These are phyloP conservation scores for Nicotiana undulata DNA, from an alignment of 257 asterid species.

Conservation along the genomic window DNA sequence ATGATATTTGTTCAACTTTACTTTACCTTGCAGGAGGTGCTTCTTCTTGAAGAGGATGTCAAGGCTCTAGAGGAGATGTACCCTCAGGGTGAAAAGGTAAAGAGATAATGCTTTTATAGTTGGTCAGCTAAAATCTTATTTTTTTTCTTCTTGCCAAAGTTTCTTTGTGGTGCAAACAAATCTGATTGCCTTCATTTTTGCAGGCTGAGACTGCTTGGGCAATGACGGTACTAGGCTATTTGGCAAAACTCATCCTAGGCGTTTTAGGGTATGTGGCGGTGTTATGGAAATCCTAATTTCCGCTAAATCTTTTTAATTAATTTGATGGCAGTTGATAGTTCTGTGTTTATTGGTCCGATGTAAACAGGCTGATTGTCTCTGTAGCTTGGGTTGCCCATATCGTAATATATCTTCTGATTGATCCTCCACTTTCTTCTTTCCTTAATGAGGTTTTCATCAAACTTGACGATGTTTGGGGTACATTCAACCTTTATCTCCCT, in stretches of 20 bases:
- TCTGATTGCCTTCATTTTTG: conserved; percentile 7
- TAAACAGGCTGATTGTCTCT: conserved; percentile 82
- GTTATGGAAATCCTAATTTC: background rate
- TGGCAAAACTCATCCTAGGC: conserved; percentile 84
- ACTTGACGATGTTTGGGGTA: conserved; percentile 94
- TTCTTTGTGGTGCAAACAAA: background rate
- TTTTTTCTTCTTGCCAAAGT: background rate
- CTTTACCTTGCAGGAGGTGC: conserved; percentile 60
- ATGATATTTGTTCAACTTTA: background rate
- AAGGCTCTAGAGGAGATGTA: conserved; percentile 97
- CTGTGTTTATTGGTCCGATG: conserved; percentile 5
- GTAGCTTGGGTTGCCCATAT: conserved; percentile 94
- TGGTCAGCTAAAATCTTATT: background rate
- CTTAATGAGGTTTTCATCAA: conserved; percentile 88
- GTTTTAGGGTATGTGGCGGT: conserved; percentile 55
- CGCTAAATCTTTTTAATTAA: background rate
- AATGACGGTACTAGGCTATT: conserved; percentile 90
- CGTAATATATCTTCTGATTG: conserved; percentile 78
- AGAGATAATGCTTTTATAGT: conserved; percentile 1
- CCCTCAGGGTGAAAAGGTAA: conserved; percentile 99
- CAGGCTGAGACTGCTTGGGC: conserved; percentile 99
- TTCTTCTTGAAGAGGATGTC: conserved; percentile 89
- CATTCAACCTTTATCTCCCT: conserved; percentile 2
- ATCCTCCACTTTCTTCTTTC: conserved; percentile 89
- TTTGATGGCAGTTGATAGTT: background rate